Evolutionary conservation across 306 rosid species (phyloP).

Genomic region (Senna tora): DNA sequence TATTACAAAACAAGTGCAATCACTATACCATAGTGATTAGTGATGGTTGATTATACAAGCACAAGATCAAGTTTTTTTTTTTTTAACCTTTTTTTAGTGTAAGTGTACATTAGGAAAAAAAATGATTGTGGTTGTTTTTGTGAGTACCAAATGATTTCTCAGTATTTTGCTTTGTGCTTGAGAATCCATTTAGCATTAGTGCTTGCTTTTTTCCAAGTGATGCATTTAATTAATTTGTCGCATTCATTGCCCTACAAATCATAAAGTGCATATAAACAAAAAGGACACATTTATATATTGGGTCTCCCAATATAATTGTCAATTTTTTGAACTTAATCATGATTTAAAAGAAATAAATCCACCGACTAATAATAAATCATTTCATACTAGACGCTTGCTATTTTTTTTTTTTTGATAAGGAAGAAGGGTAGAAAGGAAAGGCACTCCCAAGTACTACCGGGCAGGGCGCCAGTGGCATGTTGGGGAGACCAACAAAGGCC

Average conservation of each 20-base stretch:
- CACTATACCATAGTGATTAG: background rate
- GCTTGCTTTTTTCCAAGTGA: slow-evolving; percentile 25
- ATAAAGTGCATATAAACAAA: no score
- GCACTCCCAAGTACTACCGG: no score
- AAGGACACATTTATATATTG: no score
- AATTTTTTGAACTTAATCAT: background rate
- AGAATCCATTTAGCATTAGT: background rate
- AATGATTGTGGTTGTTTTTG: slow-evolving; percentile 1
- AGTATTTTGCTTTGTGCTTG: slow-evolving; percentile 23
- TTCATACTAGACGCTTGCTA: no score
- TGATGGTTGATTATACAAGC: background rate
- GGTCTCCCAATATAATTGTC: background rate
- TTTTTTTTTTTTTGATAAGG: no score
- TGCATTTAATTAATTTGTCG: slow-evolving; percentile 6
- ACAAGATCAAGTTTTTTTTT: background rate
- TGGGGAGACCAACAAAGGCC: no score
- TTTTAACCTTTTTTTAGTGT: slow-evolving; percentile 4
- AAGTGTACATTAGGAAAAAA: background rate
- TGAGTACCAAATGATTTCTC: slow-evolving; percentile 19
- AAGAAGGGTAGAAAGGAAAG: no score
- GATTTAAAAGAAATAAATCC: no score
- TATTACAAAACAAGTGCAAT: background rate
- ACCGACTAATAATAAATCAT: no score
- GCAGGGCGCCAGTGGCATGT: no score
- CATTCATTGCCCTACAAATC: background rate